phyloP scores from a whole-genome alignment of 345 rosid species.

The Eucalyptus regnans region DNA sequence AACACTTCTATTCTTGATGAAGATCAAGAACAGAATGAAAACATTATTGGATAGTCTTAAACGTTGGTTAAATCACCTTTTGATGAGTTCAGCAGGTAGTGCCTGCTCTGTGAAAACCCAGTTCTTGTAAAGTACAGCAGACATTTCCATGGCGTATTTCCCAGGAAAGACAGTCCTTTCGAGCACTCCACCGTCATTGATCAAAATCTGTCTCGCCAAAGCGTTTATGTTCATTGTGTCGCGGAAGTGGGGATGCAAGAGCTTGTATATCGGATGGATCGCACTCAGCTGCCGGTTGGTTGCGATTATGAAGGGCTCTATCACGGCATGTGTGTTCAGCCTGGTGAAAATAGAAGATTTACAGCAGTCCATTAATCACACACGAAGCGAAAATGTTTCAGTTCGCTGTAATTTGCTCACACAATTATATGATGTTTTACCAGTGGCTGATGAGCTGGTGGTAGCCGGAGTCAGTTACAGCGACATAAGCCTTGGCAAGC shows the following conservation, averaged over 20 bases:
- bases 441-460: slow-evolving; percentile 93
- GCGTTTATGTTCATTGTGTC: slow-evolving; percentile 95
- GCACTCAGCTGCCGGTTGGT: slow-evolving; percentile 73
- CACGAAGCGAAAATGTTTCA: not conserved
- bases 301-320: slow-evolving; percentile 84
- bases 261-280: slow-evolving; percentile 81
- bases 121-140: slow-evolving; percentile 48
- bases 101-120: slow-evolving; percentile 82
- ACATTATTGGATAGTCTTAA: not conserved
- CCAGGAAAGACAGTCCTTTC: slow-evolving; percentile 76
- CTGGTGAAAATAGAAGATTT: slow-evolving; percentile 11
- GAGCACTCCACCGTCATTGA: slow-evolving; percentile 66
- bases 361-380: not conserved
- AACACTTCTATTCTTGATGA: not conserved
- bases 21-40: not conserved
- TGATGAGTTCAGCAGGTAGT: slow-evolving; percentile 69
- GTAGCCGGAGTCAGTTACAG: slow-evolving; percentile 83
- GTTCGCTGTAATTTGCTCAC: not conserved
- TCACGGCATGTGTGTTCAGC: slow-evolving; percentile 79
- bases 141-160: slow-evolving; percentile 73
- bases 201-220: slow-evolving; percentile 69
- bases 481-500: slow-evolving; percentile 84
- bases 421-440: slow-evolving; percentile 16
- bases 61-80: slow-evolving; percentile 26
- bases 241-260: slow-evolving; percentile 80